Percentiles rank a stretch among this genome's conserved stretches.
phyloP scores from a whole-genome alignment of 2,329 filamentous ascomycete genomes.

The Didymella arachidicola region DNA sequence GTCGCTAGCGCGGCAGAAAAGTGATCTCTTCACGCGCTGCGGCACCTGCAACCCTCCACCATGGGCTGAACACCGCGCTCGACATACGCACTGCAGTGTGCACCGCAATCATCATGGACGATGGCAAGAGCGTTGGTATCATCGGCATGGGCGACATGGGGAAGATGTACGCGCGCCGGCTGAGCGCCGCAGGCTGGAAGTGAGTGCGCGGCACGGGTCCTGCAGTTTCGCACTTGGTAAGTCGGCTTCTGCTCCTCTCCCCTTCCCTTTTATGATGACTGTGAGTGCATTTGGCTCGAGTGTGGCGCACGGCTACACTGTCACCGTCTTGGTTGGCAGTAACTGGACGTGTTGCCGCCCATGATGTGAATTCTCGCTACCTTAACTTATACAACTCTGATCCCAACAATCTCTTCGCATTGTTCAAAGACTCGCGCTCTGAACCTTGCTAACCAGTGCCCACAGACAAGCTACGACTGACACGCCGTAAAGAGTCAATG shows the following conservation, averaged over 20 bases:
- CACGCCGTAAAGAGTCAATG: constrained; percentile 75
- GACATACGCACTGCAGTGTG: constrained; percentile 34
- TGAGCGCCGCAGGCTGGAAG: constrained; percentile 96
- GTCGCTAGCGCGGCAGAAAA: constrained; percentile 29
- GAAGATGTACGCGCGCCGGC: constrained; percentile 91
- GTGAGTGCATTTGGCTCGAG: constrained; percentile 99
- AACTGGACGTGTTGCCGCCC: constrained; percentile 71
- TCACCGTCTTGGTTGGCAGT: constrained; percentile 77
- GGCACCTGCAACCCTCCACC: constrained; percentile 21
- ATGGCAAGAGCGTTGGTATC: constrained; percentile 79
- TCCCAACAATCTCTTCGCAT: constrained; percentile 40
- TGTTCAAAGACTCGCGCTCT: constrained; percentile 27
- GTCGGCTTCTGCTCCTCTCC: constrained; percentile 26
- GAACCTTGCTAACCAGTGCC: constrained; percentile 46
- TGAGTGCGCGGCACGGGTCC: constrained; percentile 60
- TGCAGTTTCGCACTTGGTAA: constrained; percentile 35
- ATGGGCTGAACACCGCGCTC: constrained; percentile 44
- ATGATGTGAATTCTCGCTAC: constrained; percentile 99
- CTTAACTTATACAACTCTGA: constrained; percentile 90
- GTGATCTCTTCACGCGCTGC: constrained; percentile 26
- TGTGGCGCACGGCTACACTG: constrained; percentile 72
- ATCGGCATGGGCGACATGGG: constrained; percentile 99
- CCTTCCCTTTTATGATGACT: constrained; percentile 81
- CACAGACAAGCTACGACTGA: constrained; percentile 35
- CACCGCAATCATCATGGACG: constrained; percentile 60